Percentiles rank a stretch among this genome's conserved stretches.
Evolutionary conservation across 345 rosid genomes (phyloP).

Genomic region (Gynandropsis gynandra): DNA sequence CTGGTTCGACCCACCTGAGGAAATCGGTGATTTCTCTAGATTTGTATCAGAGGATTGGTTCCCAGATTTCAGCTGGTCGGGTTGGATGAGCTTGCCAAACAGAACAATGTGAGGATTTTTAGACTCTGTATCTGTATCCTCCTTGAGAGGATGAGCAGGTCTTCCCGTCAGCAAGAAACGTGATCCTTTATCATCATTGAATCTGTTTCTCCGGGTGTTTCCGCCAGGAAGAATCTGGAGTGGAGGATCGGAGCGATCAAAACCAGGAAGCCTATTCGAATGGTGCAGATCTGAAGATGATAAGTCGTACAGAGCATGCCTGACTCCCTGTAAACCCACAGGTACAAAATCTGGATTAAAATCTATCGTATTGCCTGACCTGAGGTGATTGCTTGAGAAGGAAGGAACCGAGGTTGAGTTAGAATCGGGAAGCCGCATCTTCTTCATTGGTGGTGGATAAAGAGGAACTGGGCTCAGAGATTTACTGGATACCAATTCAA

Average conservation of each 20-base stretch:
- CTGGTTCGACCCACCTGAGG: conserved; percentile 54
- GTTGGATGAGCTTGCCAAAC: conserved; percentile 77
- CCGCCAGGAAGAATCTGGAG: too few species aligned
- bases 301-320: conserved; percentile 85
- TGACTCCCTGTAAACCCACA: conserved; percentile 99
- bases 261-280: conserved; percentile 38
- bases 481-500: conserved; percentile 71
- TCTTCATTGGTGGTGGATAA: conserved; percentile 86
- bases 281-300: conserved; percentile 61
- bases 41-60: conserved; percentile 41
- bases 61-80: conserved; percentile 53
- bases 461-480: conserved; percentile 63
- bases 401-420: conserved; percentile 54
- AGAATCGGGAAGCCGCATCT: conserved; percentile 57
- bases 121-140: conserved; percentile 39
- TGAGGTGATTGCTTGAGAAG: conserved; percentile 51
- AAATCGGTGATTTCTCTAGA: conserved; percentile 39
- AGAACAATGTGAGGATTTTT: conserved; percentile 61
- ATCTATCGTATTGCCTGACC: conserved; percentile 54
- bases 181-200: conserved; percentile 36
- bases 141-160: conserved; percentile 16
- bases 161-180: conserved; percentile 63
- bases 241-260: too few species aligned
- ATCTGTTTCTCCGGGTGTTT: conserved; percentile 13
- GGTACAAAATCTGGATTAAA: conserved; percentile 68